Evolutionary conservation across 2,329 filamentous ascomycete genomes (phyloP).

Genomic region (Aspergillus calidoustus): DNA sequence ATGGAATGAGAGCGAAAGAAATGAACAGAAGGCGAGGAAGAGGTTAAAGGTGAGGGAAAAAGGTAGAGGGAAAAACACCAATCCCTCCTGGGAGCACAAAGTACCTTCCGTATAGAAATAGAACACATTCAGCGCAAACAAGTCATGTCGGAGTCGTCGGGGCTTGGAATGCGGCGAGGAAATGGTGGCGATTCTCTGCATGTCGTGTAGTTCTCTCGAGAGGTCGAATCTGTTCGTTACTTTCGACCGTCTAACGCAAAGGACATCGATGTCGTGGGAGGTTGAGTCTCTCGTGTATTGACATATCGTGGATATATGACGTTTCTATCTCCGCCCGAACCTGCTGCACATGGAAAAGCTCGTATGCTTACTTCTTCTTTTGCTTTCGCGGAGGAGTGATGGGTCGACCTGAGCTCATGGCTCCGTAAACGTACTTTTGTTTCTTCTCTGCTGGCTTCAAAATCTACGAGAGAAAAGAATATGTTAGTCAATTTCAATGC

Average conservation of each 20-base stretch:
- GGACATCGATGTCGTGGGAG: conserved; percentile 35
- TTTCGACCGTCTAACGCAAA: conserved; percentile 31
- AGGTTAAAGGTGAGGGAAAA: conserved; percentile 21
- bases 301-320: conserved; percentile 33
- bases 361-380: conserved; percentile 73
- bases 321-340: conserved; percentile 85
- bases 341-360: conserved; percentile 77
- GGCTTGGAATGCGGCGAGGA: conserved; percentile 25
- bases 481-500: conserved; percentile 18
- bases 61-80: conserved; percentile 26
- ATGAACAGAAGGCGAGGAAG: conserved; percentile 18
- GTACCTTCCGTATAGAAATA: conserved; percentile 33
- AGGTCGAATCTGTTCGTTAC: conserved; percentile 26
- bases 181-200: conserved; percentile 27
- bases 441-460: conserved; percentile 99
- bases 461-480: conserved; percentile 63
- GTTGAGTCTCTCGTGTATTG: conserved; percentile 30
- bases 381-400: conserved; percentile 73
- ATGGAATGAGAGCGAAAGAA: conserved; percentile 16
- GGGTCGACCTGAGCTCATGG: conserved; percentile 71
- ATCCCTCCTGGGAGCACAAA: conserved; percentile 29
- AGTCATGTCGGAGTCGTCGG: conserved; percentile 25
- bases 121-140: conserved; percentile 28
- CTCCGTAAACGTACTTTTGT: conserved; percentile 95
- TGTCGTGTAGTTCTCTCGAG: conserved; percentile 27